Evolutionary conservation across 257 asterid genomes (phyloP).

Genomic region (Nicotiana benthamiana): DNA sequence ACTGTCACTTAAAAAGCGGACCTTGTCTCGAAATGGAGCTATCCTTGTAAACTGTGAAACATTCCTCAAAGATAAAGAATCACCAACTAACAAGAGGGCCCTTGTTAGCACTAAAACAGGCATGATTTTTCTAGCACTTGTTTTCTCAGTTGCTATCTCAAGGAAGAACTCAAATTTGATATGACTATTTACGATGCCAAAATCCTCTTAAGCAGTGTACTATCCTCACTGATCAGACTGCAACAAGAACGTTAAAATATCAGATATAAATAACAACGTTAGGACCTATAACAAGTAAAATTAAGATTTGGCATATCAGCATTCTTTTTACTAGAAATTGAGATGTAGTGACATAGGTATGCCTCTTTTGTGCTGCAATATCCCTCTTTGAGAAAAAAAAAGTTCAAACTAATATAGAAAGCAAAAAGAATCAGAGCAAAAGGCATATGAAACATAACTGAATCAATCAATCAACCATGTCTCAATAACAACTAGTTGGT

Average conservation of each 20-base stretch:
- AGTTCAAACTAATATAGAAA: not conserved
- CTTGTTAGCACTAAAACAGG: slow-evolving; percentile 28
- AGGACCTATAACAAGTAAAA: not conserved
- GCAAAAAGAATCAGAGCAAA: not conserved
- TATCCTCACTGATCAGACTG: slow-evolving; percentile 1
- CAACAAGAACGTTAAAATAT: not conserved
- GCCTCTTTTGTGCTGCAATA: not conserved
- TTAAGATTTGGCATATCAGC: not conserved
- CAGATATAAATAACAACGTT: not conserved
- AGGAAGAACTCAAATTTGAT: slow-evolving; percentile 8
- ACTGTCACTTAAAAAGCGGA: slow-evolving; percentile 26
- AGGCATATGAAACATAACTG: not conserved
- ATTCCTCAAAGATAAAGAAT: slow-evolving; percentile 33
- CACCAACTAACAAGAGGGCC: slow-evolving; percentile 16
- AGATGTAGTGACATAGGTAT: not conserved
- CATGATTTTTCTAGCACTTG: slow-evolving; percentile 24
- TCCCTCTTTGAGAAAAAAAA: not conserved
- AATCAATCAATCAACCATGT: not conserved
- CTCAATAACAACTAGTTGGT: not conserved
- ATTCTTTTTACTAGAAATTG: not conserved
- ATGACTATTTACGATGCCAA: not conserved
- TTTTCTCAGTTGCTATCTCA: not conserved
- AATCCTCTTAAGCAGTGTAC: not conserved
- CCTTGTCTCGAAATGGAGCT: slow-evolving; percentile 31
- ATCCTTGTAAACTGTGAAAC: slow-evolving; percentile 28